Evolutionary conservation across 495 filamentous ascomycete species (phyloP).

Genomic region (Xylaria sp.): DNA sequence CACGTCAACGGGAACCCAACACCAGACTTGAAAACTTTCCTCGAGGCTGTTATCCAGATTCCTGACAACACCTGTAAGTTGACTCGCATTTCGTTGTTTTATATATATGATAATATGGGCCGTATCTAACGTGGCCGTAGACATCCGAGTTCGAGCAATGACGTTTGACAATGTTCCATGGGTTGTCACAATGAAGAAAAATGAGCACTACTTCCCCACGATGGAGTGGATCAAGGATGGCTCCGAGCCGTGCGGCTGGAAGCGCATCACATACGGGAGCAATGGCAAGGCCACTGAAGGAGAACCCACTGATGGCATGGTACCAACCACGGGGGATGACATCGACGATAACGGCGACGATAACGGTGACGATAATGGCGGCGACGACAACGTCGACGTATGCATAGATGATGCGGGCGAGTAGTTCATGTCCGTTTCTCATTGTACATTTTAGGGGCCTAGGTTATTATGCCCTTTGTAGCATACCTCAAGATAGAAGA

Average conservation of each 20-base stretch:
- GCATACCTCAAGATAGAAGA: constrained; percentile 27
- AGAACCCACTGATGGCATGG: constrained; percentile 53
- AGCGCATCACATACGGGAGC: constrained; percentile 72
- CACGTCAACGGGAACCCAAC: constrained; percentile 90
- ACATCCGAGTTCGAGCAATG: constrained; percentile 92
- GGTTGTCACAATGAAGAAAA: constrained; percentile 99
- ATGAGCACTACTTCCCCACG: constrained; percentile 97
- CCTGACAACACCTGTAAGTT: constrained; percentile 86
- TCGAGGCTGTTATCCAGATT: constrained; percentile 81
- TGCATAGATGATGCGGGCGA: constrained; percentile 32
- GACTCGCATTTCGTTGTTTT: constrained; percentile 10
- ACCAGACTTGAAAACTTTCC: constrained; percentile 77
- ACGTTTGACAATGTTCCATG: constrained; percentile 98
- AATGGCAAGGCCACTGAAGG: constrained; percentile 55
- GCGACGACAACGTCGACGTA: constrained; percentile 33
- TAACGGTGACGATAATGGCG: too few species aligned
- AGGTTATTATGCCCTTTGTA: constrained; percentile 21
- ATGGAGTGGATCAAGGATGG: constrained; percentile 84
- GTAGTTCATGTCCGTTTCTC: too few species aligned
- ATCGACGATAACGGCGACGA: too few species aligned
- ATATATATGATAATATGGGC: constrained; percentile 4
- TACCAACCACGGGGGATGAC: constrained; percentile 36
- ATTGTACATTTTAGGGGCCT: constrained; percentile 4
- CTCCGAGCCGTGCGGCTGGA: constrained; percentile 69
- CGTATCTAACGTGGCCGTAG: constrained; percentile 43